These are phyloP conservation scores for Saccharum officinarum DNA, from an alignment of 176 grass and related monocot genomes.

Conservation along the genomic window DNA sequence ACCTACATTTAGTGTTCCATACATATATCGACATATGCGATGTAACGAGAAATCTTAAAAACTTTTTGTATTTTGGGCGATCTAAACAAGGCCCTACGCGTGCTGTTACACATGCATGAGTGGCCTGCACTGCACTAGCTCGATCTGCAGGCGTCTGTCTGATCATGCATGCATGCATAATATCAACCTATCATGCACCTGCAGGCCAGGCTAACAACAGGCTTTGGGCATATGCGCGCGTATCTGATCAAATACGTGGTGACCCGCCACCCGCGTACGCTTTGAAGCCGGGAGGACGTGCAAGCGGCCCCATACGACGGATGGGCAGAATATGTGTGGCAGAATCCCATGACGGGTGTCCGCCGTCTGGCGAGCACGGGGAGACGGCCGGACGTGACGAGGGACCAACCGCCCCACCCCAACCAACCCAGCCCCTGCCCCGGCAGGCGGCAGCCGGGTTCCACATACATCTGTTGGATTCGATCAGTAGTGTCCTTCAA, in stretches of 20 bases:
- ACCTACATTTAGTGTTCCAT: too few species aligned
- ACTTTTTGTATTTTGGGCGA: too few species aligned
- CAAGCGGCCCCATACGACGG: not conserved
- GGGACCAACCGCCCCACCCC: slow-evolving; percentile 25
- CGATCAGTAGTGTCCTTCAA: not conserved
- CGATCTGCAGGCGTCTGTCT: not conserved
- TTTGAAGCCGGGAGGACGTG: not conserved
- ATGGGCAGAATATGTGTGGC: slow-evolving; percentile 14
- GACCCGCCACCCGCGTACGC: slow-evolving; percentile 6
- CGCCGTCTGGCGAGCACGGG: slow-evolving; percentile 33
- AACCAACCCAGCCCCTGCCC: not conserved
- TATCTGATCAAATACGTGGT: slow-evolving; percentile 13
- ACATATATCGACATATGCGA: too few species aligned
- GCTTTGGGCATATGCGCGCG: not conserved
- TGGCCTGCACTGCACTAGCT: not conserved
- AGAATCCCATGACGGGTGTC: slow-evolving; percentile 25
- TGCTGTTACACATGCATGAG: not conserved
- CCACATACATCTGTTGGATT: not conserved
- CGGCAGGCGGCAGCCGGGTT: not conserved
- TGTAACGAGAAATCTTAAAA: too few species aligned
- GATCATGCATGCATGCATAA: not conserved
- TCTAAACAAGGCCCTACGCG: too few species aligned
- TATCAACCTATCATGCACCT: slow-evolving; percentile 30
- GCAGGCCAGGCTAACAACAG: not conserved
- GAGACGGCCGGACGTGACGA: slow-evolving; percentile 18